Evolutionary conservation across 495 filamentous ascomycete species (phyloP), one percentile per base, ranked within the genome.

Genomic region (Achaetomiella virescens): DNA sequence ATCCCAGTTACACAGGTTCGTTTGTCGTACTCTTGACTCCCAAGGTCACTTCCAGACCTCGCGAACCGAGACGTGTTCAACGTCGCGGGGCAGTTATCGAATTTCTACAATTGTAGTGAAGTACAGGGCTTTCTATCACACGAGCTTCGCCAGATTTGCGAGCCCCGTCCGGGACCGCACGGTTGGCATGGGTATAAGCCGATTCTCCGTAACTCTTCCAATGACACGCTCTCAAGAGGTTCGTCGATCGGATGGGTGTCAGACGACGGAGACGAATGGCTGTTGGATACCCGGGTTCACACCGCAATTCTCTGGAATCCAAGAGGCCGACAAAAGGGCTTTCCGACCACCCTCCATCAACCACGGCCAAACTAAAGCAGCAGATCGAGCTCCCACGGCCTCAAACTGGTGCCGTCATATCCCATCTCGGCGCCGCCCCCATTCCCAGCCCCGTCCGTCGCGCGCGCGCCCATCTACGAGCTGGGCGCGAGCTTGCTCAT

Each of bases 401-500:
- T 42, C 46, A 48, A 6, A 10, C 1, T 0, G 10, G n/a, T 24
- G 38, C 20, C 37, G 6, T 6, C 21, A 36, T 15, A 35, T n/a
- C 17, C 36, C 10, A 35, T 20, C 52, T 29, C 44, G 37, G 25
- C 2, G 11, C 38, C 17, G 21, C 45, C 35, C 36, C 43, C 29
- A 6, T 20, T 24, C 15, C 40, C 51, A 35, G 24, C 54, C 27
- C 38, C 22, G 29, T 51, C 47, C 50, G 17, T 41, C 22, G n/a
- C 41, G 46, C 29, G 52, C 52, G 43, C 43, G 55, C 60, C 45
- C 60, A 49, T 65, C 64, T 65, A 67, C 46, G 65, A 66, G 66
- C 64, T 66, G 46, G 72, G 70, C 36, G 75, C 72, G 54, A 82
- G 62, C 66, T 69, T 80, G 71, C 61, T 70, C 12, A 82, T 60